Evolutionary conservation across 257 asterid genomes (phyloP).

Genomic region (Nicotiana attenuata): DNA sequence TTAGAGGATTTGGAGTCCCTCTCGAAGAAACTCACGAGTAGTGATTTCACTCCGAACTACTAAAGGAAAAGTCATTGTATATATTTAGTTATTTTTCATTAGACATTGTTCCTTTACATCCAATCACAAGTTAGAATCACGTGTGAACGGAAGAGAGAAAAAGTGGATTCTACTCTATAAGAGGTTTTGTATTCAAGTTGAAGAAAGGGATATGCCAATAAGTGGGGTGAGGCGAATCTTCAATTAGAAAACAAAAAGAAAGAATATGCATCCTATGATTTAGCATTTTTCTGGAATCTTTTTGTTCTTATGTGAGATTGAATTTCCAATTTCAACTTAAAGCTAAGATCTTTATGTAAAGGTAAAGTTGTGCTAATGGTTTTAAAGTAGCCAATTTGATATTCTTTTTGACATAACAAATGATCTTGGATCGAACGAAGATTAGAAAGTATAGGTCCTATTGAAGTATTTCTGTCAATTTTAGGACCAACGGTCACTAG

Average conservation of each 20-base stretch:
- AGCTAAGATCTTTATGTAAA: background rate
- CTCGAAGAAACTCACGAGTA: background rate
- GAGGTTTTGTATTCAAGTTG: background rate
- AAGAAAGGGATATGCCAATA: background rate
- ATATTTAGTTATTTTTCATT: background rate
- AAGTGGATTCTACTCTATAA: conserved; percentile 2
- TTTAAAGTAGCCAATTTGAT: background rate
- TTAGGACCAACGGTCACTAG: too few species aligned
- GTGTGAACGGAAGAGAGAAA: background rate
- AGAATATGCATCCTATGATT: background rate
- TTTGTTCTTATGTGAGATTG: background rate
- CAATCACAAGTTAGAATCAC: background rate
- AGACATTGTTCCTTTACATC: background rate
- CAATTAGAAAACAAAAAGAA: background rate
- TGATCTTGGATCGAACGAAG: background rate
- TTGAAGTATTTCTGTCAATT: background rate
- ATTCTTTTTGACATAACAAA: background rate
- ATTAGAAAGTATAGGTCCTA: background rate
- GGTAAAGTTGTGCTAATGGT: background rate
- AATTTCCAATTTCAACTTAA: background rate
- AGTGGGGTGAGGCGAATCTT: background rate
- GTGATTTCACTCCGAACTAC: background rate
- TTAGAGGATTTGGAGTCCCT: background rate
- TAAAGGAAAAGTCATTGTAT: background rate
- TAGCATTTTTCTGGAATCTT: background rate